Evolutionary conservation across 352 stramenopile species (phyloP), one percentile per base, ranked within the genome.

Genomic region (Pythium phragmitis): DNA sequence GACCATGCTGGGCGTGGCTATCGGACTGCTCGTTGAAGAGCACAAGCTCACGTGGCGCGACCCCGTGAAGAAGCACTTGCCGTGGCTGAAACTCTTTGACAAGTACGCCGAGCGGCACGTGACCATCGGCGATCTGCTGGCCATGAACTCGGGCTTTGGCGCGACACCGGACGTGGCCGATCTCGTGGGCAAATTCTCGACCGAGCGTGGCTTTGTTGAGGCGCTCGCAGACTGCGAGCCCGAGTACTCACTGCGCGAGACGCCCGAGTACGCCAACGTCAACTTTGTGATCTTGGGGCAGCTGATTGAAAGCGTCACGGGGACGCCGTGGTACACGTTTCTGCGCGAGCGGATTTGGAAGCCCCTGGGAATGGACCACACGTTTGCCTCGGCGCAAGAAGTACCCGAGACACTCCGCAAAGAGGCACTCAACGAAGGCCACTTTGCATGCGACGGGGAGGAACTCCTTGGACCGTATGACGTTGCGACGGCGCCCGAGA

Each of bases 251-350:
- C 68, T 88, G 23, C 77, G 79, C 23, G 71, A 73, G 19, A 75
- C 69, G 11, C 80, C 84, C 37, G 79, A 83, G 57, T 89, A 89
- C 60, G 60, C 77, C 28, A 91, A 89, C 45, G 51, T 75, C 23
- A 88, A 89, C 61, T 89, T 84, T 55, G 78, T 71, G 1, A 80
- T 88, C 48, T 62, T 89, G 21, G 82, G 82, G 0, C 70, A 87
- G 63, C 64, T 91, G 17, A 82, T 89, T 48, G 64, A 81, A 41
- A 70, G 55, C n/a, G 69, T 89, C 3, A 79, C 56, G 7, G 76
- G 75, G 0, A 60, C 73, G 19, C 45, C 74, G 14, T 91, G 82
- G 82, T 58, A 84, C 60, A 63, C 63, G 48, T 88, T 82, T 58
- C 57, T 91, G 0, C 65, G 74, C 21, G 57, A 76, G 11, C 70